A percentile compares a stretch with the other conserved stretches of the same genome.
These are phyloP conservation scores for Rhizopogon roseolus DNA, from an alignment of 768 basidiomycete genomes.

Conservation along the genomic window DNA sequence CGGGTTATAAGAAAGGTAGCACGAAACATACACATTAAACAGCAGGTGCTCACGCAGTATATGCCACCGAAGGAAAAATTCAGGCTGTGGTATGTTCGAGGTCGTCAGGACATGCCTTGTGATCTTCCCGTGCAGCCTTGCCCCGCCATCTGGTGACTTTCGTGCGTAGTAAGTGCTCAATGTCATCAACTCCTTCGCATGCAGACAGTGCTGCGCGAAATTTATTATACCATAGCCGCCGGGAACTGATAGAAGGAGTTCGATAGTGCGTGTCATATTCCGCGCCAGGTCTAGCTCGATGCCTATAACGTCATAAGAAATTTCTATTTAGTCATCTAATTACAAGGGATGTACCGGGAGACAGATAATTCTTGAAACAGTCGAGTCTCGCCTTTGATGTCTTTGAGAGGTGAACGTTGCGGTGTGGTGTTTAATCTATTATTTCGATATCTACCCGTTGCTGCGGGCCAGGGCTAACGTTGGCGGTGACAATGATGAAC, in stretches of 20 bases:
- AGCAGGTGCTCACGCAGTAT: too few species aligned
- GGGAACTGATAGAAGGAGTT: slow-evolving; percentile 29
- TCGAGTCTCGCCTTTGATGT: slow-evolving; percentile 86
- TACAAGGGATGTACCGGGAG: slow-evolving; percentile 52
- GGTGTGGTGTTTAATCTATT: slow-evolving; percentile 77
- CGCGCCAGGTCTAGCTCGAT: slow-evolving; percentile 40
- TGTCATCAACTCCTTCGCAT: slow-evolving; percentile 40
- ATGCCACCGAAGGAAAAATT: not conserved
- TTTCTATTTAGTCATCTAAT: not conserved
- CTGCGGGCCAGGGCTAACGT: slow-evolving; percentile 67
- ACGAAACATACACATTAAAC: too few species aligned
- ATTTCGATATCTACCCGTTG: slow-evolving; percentile 95
- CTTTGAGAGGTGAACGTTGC: slow-evolving; percentile 92
- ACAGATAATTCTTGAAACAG: slow-evolving; percentile 84
- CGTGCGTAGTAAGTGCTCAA: slow-evolving; percentile 38
- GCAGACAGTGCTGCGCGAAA: slow-evolving; percentile 43
- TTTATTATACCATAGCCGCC: slow-evolving; percentile 52
- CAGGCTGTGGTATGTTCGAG: not conserved
- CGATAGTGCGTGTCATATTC: slow-evolving; percentile 59
- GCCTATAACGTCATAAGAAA: slow-evolving; percentile 27
- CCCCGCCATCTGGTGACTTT: slow-evolving; percentile 51
- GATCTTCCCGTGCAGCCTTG: slow-evolving; percentile 10
- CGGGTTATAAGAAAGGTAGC: too few species aligned
- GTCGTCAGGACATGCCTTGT: not conserved
- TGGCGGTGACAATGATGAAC: slow-evolving; percentile 94